phyloP scores from a whole-genome alignment of 1,139 yeast genomes.

The Pichia sp. region DNA sequence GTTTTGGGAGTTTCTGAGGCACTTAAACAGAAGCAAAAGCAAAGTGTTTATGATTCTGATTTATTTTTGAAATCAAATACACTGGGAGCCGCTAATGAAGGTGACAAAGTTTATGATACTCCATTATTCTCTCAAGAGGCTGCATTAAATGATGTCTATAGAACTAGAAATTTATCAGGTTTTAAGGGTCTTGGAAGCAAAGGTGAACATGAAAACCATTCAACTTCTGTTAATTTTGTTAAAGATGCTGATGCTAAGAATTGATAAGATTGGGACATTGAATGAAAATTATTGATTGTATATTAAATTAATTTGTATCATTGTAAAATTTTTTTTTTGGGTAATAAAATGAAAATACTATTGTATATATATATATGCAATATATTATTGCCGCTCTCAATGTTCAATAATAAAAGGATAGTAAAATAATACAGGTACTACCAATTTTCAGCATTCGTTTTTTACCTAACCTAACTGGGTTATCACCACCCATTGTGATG shows the following conservation, averaged over 20 bases:
- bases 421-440: no score
- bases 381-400: no score
- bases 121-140: conserved; percentile 50
- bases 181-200: conserved; percentile 18
- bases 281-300: no score
- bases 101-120: conserved; percentile 49
- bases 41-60: conserved; percentile 49
- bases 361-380: not conserved
- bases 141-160: conserved; percentile 44
- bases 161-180: conserved; percentile 29
- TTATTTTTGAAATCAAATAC: conserved; percentile 42
- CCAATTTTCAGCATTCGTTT: no score
- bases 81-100: conserved; percentile 32
- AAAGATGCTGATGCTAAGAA: conserved; percentile 29
- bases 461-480: no score
- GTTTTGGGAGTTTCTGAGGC: conserved; percentile 42
- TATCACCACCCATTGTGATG: no score
- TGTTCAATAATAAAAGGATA: no score
- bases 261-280: not conserved
- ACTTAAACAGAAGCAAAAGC: conserved; percentile 23
- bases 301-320: no score
- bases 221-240: conserved; percentile 45
- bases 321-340: not conserved
- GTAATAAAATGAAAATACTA: no score
- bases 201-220: conserved; percentile 24